These are phyloP conservation scores for Nitzschia putrida DNA, from an alignment of 108 stramenopile species.

Conservation along the genomic window DNA sequence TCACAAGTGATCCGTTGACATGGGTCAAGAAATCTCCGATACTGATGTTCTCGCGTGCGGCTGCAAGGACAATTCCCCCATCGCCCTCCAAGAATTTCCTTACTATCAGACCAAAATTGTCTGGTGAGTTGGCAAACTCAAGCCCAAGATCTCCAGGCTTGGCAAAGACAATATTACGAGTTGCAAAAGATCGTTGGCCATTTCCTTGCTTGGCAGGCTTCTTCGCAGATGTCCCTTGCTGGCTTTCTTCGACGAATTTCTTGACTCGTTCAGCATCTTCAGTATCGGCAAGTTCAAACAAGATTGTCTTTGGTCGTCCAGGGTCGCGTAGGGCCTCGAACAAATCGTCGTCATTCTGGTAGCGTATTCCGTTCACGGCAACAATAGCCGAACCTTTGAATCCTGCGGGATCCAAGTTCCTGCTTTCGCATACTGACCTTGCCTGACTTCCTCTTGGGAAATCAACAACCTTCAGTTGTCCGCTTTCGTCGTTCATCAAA, in stretches of 20 bases:
- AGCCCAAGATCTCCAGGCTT: conserved; percentile 70
- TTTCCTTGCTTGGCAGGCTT: conserved; percentile 5
- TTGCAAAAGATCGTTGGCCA: conserved; percentile 34
- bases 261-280: conserved; percentile 69
- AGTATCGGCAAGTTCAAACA: conserved; percentile 67
- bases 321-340: conserved; percentile 85
- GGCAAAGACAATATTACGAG: conserved; percentile 46
- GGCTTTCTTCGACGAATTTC: conserved; percentile 49
- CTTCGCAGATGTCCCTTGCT: not conserved
- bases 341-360: conserved; percentile 58
- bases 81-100: conserved; percentile 53
- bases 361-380: conserved; percentile 80
- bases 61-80: conserved; percentile 56
- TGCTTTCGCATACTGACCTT: conserved; percentile 69
- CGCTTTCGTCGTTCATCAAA: conserved; percentile 80
- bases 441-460: conserved; percentile 89
- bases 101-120: conserved; percentile 65
- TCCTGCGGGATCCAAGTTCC: conserved; percentile 74
- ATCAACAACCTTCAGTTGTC: conserved; percentile 85
- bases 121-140: conserved; percentile 63
- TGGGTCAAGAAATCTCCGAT: conserved; percentile 68
- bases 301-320: conserved; percentile 81
- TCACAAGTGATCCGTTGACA: conserved; percentile 65
- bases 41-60: conserved; percentile 51
- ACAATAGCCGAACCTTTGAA: conserved; percentile 86